phyloP scores from a whole-genome alignment of 495 filamentous ascomycete genomes.

The Chaetomium cochliodes region DNA sequence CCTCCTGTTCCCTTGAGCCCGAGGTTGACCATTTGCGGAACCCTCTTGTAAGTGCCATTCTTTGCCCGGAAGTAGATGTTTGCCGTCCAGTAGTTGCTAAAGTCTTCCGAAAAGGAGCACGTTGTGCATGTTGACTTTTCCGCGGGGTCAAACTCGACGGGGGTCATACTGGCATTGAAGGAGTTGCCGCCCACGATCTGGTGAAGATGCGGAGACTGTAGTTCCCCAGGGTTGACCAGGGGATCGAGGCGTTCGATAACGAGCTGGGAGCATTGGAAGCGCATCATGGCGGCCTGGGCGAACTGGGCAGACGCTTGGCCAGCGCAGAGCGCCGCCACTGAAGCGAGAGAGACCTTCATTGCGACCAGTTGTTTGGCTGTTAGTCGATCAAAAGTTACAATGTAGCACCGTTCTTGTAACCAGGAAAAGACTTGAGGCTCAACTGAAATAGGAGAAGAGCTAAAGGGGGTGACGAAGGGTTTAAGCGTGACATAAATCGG shows the following conservation, averaged over 20 bases:
- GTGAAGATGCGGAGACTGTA: conserved; percentile 43
- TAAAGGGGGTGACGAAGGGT: neutral
- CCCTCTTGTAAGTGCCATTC: conserved; percentile 50
- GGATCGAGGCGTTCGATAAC: conserved; percentile 46
- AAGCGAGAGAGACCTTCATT: conserved; percentile 32
- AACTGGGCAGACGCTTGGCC: conserved; percentile 32
- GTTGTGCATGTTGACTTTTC: conserved; percentile 34
- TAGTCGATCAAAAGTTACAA: neutral
- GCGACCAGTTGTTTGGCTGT: neutral
- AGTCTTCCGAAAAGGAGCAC: conserved; percentile 36
- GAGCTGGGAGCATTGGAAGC: conserved; percentile 48
- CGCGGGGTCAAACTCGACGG: conserved; percentile 27
- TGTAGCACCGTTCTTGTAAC: neutral
- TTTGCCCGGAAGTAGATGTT: conserved; percentile 41
- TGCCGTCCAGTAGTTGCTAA: conserved; percentile 47
- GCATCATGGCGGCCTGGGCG: conserved; percentile 41
- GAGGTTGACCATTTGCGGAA: conserved; percentile 42
- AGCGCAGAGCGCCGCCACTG: conserved; percentile 32
- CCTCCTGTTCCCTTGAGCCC: conserved; percentile 30
- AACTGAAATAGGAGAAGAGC: neutral
- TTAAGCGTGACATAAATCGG: neutral
- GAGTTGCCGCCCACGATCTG: conserved; percentile 40
- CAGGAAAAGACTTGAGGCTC: neutral
- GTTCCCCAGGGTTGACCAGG: conserved; percentile 43
- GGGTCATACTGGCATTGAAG: conserved; percentile 36